Percentiles rank a stretch among this genome's conserved stretches.
Conservation (phyloP, 306 rosid genomes). For the Urtica urens region DNA sequence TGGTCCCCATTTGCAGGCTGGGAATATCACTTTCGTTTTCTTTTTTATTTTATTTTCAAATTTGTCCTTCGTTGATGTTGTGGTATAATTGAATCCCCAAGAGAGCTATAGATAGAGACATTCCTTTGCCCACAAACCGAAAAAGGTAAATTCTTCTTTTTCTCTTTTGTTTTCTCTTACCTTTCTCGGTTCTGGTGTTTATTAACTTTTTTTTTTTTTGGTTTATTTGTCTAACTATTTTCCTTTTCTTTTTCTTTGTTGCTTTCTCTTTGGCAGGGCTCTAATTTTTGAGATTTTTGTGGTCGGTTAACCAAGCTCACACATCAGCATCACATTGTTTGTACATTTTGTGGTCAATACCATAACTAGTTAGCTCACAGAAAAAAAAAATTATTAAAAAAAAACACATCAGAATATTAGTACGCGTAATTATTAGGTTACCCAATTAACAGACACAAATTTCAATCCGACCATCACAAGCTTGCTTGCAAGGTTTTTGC, state of each 20-base stretch:
- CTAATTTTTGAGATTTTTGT: constrained; percentile 32
- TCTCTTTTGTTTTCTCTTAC: constrained; percentile 13
- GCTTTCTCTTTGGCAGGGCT: constrained; percentile 43
- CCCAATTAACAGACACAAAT: constrained; percentile 30
- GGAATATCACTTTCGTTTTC: constrained; percentile 41
- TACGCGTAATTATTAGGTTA: constrained; percentile 25
- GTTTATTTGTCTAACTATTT: constrained; percentile 45
- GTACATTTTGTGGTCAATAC: constrained; percentile 41
- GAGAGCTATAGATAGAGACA: constrained; percentile 67
- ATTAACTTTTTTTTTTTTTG: constrained; percentile 8
- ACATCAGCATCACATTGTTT: constrained; percentile 21
- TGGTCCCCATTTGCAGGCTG: constrained; percentile 70
- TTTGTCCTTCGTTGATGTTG: neutral
- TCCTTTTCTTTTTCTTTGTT: constrained; percentile 29
- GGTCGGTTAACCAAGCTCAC: constrained; percentile 28
- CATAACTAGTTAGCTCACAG: constrained; percentile 18
- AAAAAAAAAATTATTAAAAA: constrained; percentile 2
- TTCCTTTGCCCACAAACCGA: constrained; percentile 76
- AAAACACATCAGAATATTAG: neutral
- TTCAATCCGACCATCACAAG: constrained; percentile 33
- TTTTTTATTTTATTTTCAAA: constrained; percentile 2
- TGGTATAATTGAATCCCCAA: constrained; percentile 17
- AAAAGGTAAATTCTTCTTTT: constrained; percentile 57
- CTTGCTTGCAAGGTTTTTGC: constrained; percentile 15
- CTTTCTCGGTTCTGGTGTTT: constrained; percentile 48